phyloP scores from a whole-genome alignment of 495 filamentous ascomycete genomes.

The Penicillium psychrofluorescens region DNA sequence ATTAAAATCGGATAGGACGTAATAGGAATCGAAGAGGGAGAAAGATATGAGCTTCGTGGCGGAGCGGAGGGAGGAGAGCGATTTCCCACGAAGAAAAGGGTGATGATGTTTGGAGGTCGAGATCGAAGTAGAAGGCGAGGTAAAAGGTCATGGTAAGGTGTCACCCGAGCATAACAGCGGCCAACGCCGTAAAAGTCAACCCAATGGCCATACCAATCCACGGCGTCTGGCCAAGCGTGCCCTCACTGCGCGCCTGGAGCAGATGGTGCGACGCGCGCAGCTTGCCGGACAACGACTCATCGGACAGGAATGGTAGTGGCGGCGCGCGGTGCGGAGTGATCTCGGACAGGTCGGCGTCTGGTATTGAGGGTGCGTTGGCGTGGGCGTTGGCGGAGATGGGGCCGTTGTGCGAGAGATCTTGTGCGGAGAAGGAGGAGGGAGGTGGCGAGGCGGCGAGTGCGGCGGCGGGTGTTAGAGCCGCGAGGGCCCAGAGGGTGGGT shows the following conservation, averaged over 20 bases:
- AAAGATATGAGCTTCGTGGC: no score
- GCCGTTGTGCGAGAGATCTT: conserved; percentile 5
- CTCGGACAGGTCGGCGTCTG: conserved; percentile 6
- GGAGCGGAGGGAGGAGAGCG: not conserved
- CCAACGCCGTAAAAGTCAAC: conserved; percentile 35
- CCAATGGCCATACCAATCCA: conserved; percentile 46
- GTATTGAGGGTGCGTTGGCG: conserved; percentile 21
- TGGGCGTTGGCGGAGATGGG: conserved; percentile 16
- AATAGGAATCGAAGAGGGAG: no score
- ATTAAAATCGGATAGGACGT: no score
- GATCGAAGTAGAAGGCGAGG: conserved; percentile 9
- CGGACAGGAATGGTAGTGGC: not conserved
- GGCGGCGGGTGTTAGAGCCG: conserved; percentile 24
- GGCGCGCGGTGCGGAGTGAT: conserved; percentile 2
- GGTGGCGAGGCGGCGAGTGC: conserved; percentile 23
- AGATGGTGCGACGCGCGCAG: conserved; percentile 8
- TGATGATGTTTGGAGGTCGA: conserved; percentile 1
- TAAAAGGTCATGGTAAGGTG: not conserved
- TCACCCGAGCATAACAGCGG: conserved; percentile 39
- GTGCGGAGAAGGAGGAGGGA: conserved; percentile 7
- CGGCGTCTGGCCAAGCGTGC: conserved; percentile 37
- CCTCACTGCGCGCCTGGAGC: conserved; percentile 35
- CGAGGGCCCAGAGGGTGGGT: conserved; percentile 16
- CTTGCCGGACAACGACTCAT: not conserved
- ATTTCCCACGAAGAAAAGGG: not conserved